Conservation (phyloP, 1,284 basidiomycete species). For the Sanguinoderma infundibulare region DNA sequence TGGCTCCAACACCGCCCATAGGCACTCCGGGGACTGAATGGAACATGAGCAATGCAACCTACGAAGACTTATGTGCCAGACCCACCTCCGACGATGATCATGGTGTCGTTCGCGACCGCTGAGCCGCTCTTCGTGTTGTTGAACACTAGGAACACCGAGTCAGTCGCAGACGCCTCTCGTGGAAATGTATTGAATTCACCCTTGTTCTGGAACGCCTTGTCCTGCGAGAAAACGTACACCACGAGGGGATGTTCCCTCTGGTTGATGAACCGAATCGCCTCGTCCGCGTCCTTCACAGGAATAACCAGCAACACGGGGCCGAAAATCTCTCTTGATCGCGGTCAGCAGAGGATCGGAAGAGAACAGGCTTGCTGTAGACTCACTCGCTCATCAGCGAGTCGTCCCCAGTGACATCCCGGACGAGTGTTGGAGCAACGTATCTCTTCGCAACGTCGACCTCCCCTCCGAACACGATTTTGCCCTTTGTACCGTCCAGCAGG, state of each 20-base stretch:
- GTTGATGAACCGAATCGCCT: conserved; percentile 76
- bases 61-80: not conserved
- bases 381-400: conserved; percentile 84
- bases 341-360: not conserved
- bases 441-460: conserved; percentile 59
- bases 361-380: not conserved
- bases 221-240: conserved; percentile 76
- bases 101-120: conserved; percentile 63
- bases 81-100: conserved; percentile 60
- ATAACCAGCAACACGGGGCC: conserved; percentile 68
- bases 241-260: conserved; percentile 72
- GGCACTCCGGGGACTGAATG: conserved; percentile 61
- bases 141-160: conserved; percentile 50
- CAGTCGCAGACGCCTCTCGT: not conserved
- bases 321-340: conserved; percentile 39
- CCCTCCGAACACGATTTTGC: conserved; percentile 75
- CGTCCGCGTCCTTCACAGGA: conserved; percentile 72
- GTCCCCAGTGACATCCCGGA: conserved; percentile 62
- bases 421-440: conserved; percentile 72
- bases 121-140: conserved; percentile 71
- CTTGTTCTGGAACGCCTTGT: conserved; percentile 62
- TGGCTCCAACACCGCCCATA: conserved; percentile 75
- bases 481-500: conserved; percentile 72
- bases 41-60: not conserved
- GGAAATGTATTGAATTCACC: conserved; percentile 38